A percentile compares a stretch with the other conserved stretches of the same genome.
phyloP scores from a whole-genome alignment of 768 basidiomycete species.

The Russula abietina region DNA sequence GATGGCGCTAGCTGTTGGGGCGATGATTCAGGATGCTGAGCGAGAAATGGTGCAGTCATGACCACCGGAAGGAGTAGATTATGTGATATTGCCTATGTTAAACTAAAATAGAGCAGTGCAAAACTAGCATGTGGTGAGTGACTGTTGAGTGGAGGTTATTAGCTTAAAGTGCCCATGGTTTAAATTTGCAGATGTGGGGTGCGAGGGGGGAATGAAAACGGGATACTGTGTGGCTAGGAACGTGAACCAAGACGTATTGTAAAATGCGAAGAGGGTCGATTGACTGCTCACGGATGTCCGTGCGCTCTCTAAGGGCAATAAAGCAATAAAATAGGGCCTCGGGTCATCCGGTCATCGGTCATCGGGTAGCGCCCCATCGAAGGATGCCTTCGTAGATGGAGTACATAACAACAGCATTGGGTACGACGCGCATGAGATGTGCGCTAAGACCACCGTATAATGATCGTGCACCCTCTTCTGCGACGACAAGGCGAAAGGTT shows the following conservation, averaged over 20 bases:
- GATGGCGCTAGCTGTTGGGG: constrained; percentile 50
- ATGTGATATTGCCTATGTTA: constrained; percentile 13
- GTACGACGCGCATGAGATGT: constrained; percentile 94
- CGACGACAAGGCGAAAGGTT: constrained; percentile 76
- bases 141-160: constrained; percentile 15
- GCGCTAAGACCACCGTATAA: constrained; percentile 91
- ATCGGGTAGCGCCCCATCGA: constrained; percentile 42
- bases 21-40: constrained; percentile 35
- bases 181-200: constrained; percentile 15
- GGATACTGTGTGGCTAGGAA: background rate
- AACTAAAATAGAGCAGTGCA: background rate
- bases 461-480: constrained; percentile 82
- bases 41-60: background rate
- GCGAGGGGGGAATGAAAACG: background rate
- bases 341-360: no score
- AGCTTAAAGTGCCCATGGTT: background rate
- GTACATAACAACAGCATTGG: constrained; percentile 97
- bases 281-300: constrained; percentile 7
- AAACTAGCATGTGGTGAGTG: constrained; percentile 6
- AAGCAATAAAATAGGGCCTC: constrained; percentile 9
- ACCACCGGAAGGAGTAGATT: background rate
- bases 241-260: background rate
- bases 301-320: background rate
- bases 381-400: constrained; percentile 86
- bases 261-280: background rate